These are phyloP conservation scores for Thymus quinquecostatus DNA, from an alignment of 257 asterid species.

Conservation along the genomic window DNA sequence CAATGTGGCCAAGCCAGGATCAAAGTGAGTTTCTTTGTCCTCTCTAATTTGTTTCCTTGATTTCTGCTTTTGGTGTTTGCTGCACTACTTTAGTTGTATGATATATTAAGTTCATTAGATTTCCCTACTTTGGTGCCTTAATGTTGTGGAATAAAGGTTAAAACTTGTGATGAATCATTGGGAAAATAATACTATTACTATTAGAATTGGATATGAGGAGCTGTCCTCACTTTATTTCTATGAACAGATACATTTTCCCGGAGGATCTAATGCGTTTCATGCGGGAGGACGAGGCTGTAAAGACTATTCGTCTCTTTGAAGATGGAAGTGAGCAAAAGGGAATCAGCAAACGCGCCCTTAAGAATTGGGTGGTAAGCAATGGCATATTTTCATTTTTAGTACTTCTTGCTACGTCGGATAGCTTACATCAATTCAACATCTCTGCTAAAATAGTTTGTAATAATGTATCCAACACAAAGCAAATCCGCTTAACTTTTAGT, in stretches of 20 bases:
- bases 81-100: neutral
- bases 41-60: neutral
- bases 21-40: conserved; percentile 47
- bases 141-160: neutral
- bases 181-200: neutral
- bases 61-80: neutral
- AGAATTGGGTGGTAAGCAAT: conserved; percentile 83
- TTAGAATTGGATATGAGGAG: neutral
- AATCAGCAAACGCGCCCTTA: conserved; percentile 76
- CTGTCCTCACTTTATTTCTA: conserved; percentile 17
- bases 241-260: conserved; percentile 52
- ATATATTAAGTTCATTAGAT: neutral
- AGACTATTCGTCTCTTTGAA: conserved; percentile 69
- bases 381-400: neutral
- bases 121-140: neutral
- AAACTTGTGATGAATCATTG: neutral
- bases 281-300: conserved; percentile 82
- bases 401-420: neutral
- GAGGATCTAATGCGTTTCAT: conserved; percentile 85
- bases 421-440: neutral
- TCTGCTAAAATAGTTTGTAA: neutral
- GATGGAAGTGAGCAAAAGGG: conserved; percentile 71
- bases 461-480: no score
- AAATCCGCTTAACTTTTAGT: neutral
- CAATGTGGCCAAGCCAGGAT: conserved; percentile 73